phyloP scores from a whole-genome alignment of 2,329 filamentous ascomycete species.

The Penicillium freii region DNA sequence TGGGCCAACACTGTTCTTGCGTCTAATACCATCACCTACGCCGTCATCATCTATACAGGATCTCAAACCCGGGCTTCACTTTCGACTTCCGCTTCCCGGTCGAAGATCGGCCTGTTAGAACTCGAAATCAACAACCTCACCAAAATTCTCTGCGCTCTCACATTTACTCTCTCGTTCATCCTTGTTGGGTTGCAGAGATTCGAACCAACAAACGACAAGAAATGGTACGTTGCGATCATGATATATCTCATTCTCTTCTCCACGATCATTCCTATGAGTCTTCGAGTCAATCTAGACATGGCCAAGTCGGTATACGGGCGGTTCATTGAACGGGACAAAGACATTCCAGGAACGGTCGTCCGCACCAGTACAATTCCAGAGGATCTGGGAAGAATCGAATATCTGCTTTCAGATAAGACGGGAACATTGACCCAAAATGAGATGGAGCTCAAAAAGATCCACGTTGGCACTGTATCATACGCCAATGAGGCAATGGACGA shows the following conservation, averaged over 20 bases:
- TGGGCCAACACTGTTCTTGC: conserved; percentile 98
- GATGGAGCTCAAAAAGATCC: conserved; percentile 98
- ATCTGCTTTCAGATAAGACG: conserved; percentile 94
- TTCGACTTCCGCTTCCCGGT: conserved; percentile 86
- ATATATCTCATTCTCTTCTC: conserved; percentile 97
- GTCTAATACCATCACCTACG: conserved; percentile 83
- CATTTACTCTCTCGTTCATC: conserved; percentile 78
- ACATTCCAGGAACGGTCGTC: conserved; percentile 88
- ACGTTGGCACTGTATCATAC: conserved; percentile 96
- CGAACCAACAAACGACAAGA: conserved; percentile 51
- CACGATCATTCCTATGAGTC: conserved; percentile 96
- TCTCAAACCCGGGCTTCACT: conserved; percentile 90
- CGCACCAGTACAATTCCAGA: conserved; percentile 97
- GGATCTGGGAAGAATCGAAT: conserved; percentile 92
- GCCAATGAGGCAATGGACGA: conserved; percentile 99
- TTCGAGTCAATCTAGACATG: conserved; percentile 95
- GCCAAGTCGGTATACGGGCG: conserved; percentile 94
- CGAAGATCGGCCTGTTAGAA: conserved; percentile 90
- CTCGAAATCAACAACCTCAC: conserved; percentile 96
- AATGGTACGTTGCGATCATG: conserved; percentile 96
- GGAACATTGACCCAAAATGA: conserved; percentile 97
- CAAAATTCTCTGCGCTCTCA: conserved; percentile 90
- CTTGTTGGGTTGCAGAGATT: conserved; percentile 87
- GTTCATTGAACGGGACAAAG: conserved; percentile 89
- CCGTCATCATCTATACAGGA: conserved; percentile 91